These are phyloP conservation scores for Gelatoporia subvermispora DNA, from an alignment of 768 basidiomycete genomes.

Conservation along the genomic window DNA sequence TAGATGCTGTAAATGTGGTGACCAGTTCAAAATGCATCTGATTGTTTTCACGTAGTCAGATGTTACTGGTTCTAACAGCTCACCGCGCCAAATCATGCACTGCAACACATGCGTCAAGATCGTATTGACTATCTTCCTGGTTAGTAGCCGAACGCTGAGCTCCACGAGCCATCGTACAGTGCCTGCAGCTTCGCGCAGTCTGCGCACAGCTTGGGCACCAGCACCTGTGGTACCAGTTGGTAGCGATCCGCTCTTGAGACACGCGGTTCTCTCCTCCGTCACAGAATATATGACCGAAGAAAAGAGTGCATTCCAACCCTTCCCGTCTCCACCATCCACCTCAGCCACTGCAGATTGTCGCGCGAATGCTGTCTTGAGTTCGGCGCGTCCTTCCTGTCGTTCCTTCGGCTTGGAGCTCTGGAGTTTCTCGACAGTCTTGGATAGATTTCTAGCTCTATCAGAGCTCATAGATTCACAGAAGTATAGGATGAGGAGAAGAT, in stretches of 20 bases:
- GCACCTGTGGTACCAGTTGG: slow-evolving; percentile 34
- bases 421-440: slow-evolving; percentile 36
- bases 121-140: slow-evolving; percentile 46
- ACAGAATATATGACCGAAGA: slow-evolving; percentile 70
- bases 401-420: slow-evolving; percentile 65
- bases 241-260: slow-evolving; percentile 35
- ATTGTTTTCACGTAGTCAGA: slow-evolving; percentile 81
- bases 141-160: slow-evolving; percentile 50
- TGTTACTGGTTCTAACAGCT: slow-evolving; percentile 59
- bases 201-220: slow-evolving; percentile 43
- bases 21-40: slow-evolving; percentile 54
- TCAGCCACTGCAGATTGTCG: slow-evolving; percentile 40
- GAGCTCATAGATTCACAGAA: slow-evolving; percentile 17
- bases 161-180: slow-evolving; percentile 73
- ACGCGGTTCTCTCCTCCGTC: slow-evolving; percentile 51
- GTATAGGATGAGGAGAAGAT: slow-evolving; percentile 28
- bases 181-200: slow-evolving; percentile 63
- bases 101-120: slow-evolving; percentile 63
- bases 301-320: slow-evolving; percentile 63
- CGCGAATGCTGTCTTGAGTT: slow-evolving; percentile 48
- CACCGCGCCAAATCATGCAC: slow-evolving; percentile 47
- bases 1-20: slow-evolving; percentile 77
- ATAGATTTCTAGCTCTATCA: no score
- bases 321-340: slow-evolving; percentile 33
- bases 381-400: slow-evolving; percentile 55